Evolutionary conservation across 2,329 filamentous ascomycete genomes (phyloP).

Genomic region (Beauveria rudraprayagi): DNA sequence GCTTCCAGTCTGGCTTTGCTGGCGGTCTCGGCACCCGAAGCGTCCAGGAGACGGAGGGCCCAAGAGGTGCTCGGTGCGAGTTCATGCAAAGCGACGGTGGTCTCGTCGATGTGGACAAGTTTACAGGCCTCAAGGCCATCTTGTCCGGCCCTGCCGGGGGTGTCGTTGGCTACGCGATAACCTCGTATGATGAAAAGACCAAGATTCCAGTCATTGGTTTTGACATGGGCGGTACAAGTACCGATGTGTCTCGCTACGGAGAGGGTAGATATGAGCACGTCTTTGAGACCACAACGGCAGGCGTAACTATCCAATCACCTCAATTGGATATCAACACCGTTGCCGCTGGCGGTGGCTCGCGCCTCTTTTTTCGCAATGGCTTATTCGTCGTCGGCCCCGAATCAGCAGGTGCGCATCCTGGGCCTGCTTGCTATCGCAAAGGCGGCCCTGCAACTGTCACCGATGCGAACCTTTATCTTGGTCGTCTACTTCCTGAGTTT

Average conservation of each 20-base stretch:
- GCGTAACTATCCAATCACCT: conserved; percentile 87
- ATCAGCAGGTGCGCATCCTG: conserved; percentile 80
- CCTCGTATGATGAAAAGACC: conserved; percentile 77
- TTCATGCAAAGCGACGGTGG: conserved; percentile 90
- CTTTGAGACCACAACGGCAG: conserved; percentile 87
- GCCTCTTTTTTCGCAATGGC: conserved; percentile 81
- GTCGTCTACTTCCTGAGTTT: conserved; percentile 78
- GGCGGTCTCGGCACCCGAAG: conserved; percentile 71
- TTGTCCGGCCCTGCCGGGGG: conserved; percentile 87
- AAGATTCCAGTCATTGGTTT: conserved; percentile 86
- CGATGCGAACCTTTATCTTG: conserved; percentile 81
- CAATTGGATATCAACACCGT: conserved; percentile 95
- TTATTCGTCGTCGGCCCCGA: conserved; percentile 87
- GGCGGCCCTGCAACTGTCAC: conserved; percentile 87
- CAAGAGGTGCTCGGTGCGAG: conserved; percentile 72
- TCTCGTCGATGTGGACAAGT: conserved; percentile 65
- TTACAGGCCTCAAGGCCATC: conserved; percentile 79
- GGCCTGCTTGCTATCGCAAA: conserved; percentile 85
- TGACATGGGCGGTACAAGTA: conserved; percentile 92
- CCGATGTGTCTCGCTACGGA: conserved; percentile 82
- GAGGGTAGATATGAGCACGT: conserved; percentile 85
- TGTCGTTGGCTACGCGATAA: conserved; percentile 86
- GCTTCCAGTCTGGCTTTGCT: conserved; percentile 72
- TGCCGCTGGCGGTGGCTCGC: conserved; percentile 78
- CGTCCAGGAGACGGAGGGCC: conserved; percentile 56